A percentile compares a stretch with the other conserved stretches of the same genome.
Conservation (phyloP, 2,329 filamentous ascomycete species). For the Penicillium sp. region DNA sequence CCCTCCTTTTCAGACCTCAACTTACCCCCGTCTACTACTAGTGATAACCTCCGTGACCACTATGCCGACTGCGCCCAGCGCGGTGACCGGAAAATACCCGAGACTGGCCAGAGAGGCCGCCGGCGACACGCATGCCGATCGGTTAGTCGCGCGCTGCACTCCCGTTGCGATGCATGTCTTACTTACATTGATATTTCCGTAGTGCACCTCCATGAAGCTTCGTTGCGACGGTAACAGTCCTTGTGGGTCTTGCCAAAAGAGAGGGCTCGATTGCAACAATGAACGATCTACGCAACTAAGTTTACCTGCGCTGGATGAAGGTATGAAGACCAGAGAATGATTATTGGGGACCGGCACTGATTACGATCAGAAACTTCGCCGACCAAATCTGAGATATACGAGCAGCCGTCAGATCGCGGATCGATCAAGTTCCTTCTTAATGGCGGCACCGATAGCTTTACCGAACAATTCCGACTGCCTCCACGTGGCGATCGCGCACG, state of each 20-base stretch:
- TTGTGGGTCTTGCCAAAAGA: conserved; percentile 46
- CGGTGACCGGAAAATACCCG: conserved; percentile 44
- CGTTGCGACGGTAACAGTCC: conserved; percentile 47
- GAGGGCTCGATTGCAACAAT: conserved; percentile 42
- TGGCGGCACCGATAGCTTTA: conserved; percentile 47
- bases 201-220: conserved; percentile 50
- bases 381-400: conserved; percentile 27
- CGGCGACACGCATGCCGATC: conserved; percentile 50
- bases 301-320: conserved; percentile 17
- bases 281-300: conserved; percentile 23
- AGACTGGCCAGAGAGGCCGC: conserved; percentile 46
- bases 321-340: conserved; percentile 6
- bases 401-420: conserved; percentile 41
- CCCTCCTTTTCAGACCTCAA: neutral
- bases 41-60: conserved; percentile 49
- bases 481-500: conserved; percentile 39
- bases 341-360: neutral
- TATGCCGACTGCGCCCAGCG: conserved; percentile 44
- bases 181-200: neutral
- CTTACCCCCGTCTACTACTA: conserved; percentile 20
- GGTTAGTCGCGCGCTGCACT: conserved; percentile 25
- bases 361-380: conserved; percentile 14
- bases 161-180: neutral
- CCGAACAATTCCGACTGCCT: conserved; percentile 45
- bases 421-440: conserved; percentile 50